Evolutionary conservation across 1,139 yeast genomes (phyloP).

Genomic region (Debaryomyces singareniensis): DNA sequence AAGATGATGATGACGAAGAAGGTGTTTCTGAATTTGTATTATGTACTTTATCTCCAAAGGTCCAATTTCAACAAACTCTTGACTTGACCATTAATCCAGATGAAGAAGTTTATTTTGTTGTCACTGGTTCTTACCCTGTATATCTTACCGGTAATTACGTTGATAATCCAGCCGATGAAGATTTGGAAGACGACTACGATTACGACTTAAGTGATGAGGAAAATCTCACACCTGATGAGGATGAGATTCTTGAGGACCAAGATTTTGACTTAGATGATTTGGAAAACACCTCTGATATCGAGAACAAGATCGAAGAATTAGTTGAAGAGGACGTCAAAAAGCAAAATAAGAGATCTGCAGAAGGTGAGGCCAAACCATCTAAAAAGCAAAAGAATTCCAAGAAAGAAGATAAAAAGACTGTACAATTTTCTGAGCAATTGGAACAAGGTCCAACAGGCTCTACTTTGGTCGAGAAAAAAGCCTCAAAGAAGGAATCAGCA

Average conservation of each 20-base stretch:
- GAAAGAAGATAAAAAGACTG: conserved; percentile 57
- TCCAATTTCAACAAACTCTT: conserved; percentile 81
- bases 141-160: conserved; percentile 93
- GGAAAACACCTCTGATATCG: conserved; percentile 53
- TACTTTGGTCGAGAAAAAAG: conserved; percentile 27
- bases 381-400: conserved; percentile 40
- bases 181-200: conserved; percentile 46
- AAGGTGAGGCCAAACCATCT: conserved; percentile 16
- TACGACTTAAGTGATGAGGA: conserved; percentile 45
- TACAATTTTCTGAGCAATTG: conserved; percentile 80
- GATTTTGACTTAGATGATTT: conserved; percentile 76
- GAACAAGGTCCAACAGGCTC: conserved; percentile 88
- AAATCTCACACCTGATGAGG: conserved; percentile 74
- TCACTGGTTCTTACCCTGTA: conserved; percentile 90
- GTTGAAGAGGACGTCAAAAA: conserved; percentile 48
- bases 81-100: conserved; percentile 89
- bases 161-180: conserved; percentile 86
- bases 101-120: conserved; percentile 91
- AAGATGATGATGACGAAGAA: conserved; percentile 46
- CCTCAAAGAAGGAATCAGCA: conserved; percentile 16
- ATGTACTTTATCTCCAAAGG: conserved; percentile 85
- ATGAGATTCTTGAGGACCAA: conserved; percentile 64
- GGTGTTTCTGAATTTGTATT: conserved; percentile 71
- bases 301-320: conserved; percentile 51
- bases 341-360: conserved; percentile 27